Conservation (phyloP, 805 yeast genomes). For the Sugiyamaella boreocaroliniensis region DNA sequence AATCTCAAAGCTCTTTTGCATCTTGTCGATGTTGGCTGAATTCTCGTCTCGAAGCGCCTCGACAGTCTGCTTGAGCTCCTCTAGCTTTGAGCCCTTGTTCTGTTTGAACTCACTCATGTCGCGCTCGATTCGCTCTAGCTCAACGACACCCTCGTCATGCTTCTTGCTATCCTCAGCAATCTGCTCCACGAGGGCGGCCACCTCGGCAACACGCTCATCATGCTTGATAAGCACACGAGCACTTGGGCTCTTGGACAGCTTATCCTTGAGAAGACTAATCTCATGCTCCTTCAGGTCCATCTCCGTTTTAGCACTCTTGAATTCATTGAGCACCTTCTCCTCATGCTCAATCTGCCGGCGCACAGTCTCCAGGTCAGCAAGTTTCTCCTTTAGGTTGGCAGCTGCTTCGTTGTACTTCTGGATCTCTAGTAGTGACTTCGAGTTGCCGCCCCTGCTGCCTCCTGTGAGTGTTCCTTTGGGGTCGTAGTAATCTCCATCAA, state of each 20-base stretch:
- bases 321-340: slow-evolving; percentile 25
- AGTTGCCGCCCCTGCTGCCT: slow-evolving; percentile 63
- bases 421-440: slow-evolving; percentile 55
- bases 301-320: slow-evolving; percentile 22
- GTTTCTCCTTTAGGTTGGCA: slow-evolving; percentile 36
- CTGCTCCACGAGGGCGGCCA: slow-evolving; percentile 35
- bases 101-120: slow-evolving; percentile 77
- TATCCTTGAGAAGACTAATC: slow-evolving; percentile 22
- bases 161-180: slow-evolving; percentile 35
- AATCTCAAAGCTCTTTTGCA: slow-evolving; percentile 43
- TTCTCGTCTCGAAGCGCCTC: slow-evolving; percentile 34
- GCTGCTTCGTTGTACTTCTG: slow-evolving; percentile 53
- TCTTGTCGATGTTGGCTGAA: slow-evolving; percentile 32
- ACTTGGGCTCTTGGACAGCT: slow-evolving; percentile 18
- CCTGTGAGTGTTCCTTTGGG: slow-evolving; percentile 96
- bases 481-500: slow-evolving; percentile 91
- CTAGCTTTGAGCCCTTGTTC: slow-evolving; percentile 76
- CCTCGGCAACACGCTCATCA: slow-evolving; percentile 40
- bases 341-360: slow-evolving; percentile 38
- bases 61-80: slow-evolving; percentile 41
- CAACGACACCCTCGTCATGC: slow-evolving; percentile 33
- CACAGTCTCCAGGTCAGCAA: slow-evolving; percentile 38
- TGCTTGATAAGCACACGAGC: slow-evolving; percentile 27
- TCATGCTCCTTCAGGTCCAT: slow-evolving; percentile 30
- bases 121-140: slow-evolving; percentile 50